A percentile compares a stretch with the other conserved stretches of the same genome.
Conservation (phyloP, 2,329 filamentous ascomycete species). For the Harringtonia aguacate region DNA sequence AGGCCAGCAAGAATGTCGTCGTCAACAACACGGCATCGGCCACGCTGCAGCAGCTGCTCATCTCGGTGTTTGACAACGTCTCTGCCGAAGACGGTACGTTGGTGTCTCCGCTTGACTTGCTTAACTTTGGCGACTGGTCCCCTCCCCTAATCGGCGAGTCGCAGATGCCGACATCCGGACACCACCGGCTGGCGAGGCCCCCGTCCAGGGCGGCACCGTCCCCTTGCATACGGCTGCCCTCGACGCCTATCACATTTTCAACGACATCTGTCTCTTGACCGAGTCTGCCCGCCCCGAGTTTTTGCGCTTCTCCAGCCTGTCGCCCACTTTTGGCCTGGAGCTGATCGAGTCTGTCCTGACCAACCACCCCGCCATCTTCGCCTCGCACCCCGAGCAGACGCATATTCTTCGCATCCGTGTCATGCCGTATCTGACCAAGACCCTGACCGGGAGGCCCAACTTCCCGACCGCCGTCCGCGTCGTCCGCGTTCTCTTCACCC, state of each 20-base stretch:
- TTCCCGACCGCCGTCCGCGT: slow-evolving; percentile 78
- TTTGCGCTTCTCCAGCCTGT: slow-evolving; percentile 65
- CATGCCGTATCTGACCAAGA: slow-evolving; percentile 72
- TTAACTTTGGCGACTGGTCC: not conserved
- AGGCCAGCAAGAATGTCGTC: slow-evolving; percentile 83
- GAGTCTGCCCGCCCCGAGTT: slow-evolving; percentile 78
- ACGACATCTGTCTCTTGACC: slow-evolving; percentile 79
- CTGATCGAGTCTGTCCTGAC: slow-evolving; percentile 83
- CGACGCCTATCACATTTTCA: slow-evolving; percentile 79
- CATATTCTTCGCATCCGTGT: slow-evolving; percentile 66
- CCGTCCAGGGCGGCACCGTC: slow-evolving; percentile 52
- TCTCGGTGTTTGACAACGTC: slow-evolving; percentile 89
- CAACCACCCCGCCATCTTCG: slow-evolving; percentile 74
- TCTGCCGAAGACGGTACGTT: slow-evolving; percentile 64
- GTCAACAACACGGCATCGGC: slow-evolving; percentile 94
- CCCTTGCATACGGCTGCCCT: slow-evolving; percentile 65
- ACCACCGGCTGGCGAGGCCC: slow-evolving; percentile 54
- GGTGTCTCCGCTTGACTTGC: not conserved
- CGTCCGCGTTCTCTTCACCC: slow-evolving; percentile 70
- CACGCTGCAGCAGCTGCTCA: slow-evolving; percentile 89
- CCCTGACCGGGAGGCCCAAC: slow-evolving; percentile 64
- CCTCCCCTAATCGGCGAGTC: not conserved
- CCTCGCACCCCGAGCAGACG: slow-evolving; percentile 67
- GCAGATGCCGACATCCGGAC: slow-evolving; percentile 26
- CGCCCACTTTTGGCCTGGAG: slow-evolving; percentile 78